Evolutionary conservation across 495 filamentous ascomycete genomes (phyloP), one percentile per base, ranked within the genome.

Genomic region (Penicillium simplicissimum): DNA sequence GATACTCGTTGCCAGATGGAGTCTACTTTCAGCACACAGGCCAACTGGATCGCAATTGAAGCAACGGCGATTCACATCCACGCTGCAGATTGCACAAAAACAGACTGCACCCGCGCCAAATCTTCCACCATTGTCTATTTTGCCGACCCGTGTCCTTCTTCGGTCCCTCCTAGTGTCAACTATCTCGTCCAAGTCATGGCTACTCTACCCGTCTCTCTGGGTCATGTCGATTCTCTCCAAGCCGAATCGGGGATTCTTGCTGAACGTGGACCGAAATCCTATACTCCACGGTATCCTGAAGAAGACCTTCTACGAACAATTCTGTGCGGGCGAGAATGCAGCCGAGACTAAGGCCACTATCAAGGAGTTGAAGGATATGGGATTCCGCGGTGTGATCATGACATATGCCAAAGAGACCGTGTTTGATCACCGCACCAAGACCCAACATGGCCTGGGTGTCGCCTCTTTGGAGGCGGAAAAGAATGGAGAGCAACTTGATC

Each of bases 101-200:
- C 40, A 49, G 19, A 49, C 36, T n/a, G 35, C 42, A 19, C 9
- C 53, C 42, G n/a, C 54, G 36, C 19, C 61, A 21, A 11, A 55
- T 37, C 42, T 64, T 8, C 65, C 85, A 10, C 84, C 89, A 8
- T 76, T 95, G 13, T 85, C 89, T 1, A 77, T 85, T 51, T 80
- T 97, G 48, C 90, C 93, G 0, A 77, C 88, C 7, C 79, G 79
- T 19, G 85, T 80, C 21, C 77, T 97, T 23, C 78, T 96, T 31
- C 85, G 93, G 42, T 92, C 91, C 2, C 80, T 93, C 48, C 81
- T 89, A 47, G 87, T 91, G 37, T 88, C 87, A 13, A 84, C 84
- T 8, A 80, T 96, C 49, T 95, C 92, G 0, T 90, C 89, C 1
- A 91, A 88, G 9, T 85, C 85, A 0, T 61, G 84, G 31, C 80